phyloP scores from a whole-genome alignment of 208 protist species.

The Trypanosoma brucei region DNA sequence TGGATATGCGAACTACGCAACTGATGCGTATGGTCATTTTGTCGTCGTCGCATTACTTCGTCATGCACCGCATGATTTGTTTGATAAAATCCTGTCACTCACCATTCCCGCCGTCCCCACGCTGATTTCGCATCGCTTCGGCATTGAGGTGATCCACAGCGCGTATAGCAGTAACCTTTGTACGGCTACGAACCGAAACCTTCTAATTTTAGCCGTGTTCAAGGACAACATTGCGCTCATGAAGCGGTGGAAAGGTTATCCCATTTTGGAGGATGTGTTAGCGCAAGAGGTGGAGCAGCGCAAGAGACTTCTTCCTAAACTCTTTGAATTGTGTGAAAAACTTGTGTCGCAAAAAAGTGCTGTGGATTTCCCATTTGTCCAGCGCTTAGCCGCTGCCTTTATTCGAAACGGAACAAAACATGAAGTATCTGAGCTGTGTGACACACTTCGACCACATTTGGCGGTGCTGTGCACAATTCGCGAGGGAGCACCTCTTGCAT shows the following conservation, averaged over 20 bases:
- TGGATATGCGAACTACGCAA: slow-evolving; percentile 54
- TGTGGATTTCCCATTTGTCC: slow-evolving; percentile 77
- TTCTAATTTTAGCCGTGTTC: slow-evolving; percentile 77
- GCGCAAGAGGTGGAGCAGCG: slow-evolving; percentile 49
- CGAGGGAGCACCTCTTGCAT: slow-evolving; percentile 72
- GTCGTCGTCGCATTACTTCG: slow-evolving; percentile 75
- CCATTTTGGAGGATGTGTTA: slow-evolving; percentile 70
- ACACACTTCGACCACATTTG: slow-evolving; percentile 75
- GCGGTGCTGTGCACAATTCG: slow-evolving; percentile 53
- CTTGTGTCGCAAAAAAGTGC: slow-evolving; percentile 87
- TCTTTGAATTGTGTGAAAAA: slow-evolving; percentile 87
- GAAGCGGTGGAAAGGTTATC: slow-evolving; percentile 84
- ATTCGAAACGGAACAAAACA: slow-evolving; percentile 59
- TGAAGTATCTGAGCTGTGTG: slow-evolving; percentile 85
- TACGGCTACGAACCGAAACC: slow-evolving; percentile 53
- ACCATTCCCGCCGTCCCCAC: slow-evolving; percentile 64
- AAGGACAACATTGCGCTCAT: slow-evolving; percentile 82
- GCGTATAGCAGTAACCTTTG: slow-evolving; percentile 82
- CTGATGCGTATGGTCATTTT: slow-evolving; percentile 84
- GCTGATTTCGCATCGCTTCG: slow-evolving; percentile 82
- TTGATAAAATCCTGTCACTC: slow-evolving; percentile 49
- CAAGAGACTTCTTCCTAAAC: slow-evolving; percentile 65
- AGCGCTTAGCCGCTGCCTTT: slow-evolving; percentile 74
- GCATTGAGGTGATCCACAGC: slow-evolving; percentile 75
- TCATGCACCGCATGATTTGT: slow-evolving; percentile 76